Percentiles rank a stretch among this genome's conserved stretches.
These are phyloP conservation scores for Paramecium bursaria DNA, from an alignment of 73 alveolate species.

Conservation along the genomic window DNA sequence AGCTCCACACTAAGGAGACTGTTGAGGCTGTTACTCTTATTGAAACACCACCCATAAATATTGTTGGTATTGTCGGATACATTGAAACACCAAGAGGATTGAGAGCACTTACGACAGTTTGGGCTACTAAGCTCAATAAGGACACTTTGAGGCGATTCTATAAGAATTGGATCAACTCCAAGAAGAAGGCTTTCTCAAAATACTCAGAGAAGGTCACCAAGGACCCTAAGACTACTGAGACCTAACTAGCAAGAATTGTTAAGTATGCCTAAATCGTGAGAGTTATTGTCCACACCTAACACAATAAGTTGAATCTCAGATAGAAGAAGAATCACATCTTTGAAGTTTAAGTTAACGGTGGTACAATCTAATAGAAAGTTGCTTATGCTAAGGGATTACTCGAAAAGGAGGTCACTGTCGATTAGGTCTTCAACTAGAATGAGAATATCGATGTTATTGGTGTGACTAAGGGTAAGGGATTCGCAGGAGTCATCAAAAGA, in stretches of 20 bases:
- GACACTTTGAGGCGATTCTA: slow-evolving; percentile 99
- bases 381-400: slow-evolving; percentile 94
- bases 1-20: slow-evolving; percentile 97
- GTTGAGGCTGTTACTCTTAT: slow-evolving; percentile 99
- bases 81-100: slow-evolving; percentile 99
- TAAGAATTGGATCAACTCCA: slow-evolving; percentile 96
- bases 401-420: slow-evolving; percentile 98
- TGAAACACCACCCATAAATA: slow-evolving; percentile 99
- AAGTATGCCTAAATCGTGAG: slow-evolving; percentile 99
- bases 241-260: slow-evolving; percentile 91
- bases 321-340: slow-evolving; percentile 98
- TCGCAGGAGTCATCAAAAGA: slow-evolving; percentile 99
- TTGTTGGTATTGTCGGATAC: slow-evolving; percentile 99
- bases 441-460: slow-evolving; percentile 98
- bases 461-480: slow-evolving; percentile 99
- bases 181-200: slow-evolving; percentile 99
- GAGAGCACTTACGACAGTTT: slow-evolving; percentile 98
- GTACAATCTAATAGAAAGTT: slow-evolving; percentile 90
- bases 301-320: slow-evolving; percentile 92
- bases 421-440: slow-evolving; percentile 95
- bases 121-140: slow-evolving; percentile 98
- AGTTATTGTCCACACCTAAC: slow-evolving; percentile 99
- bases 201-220: slow-evolving; percentile 90
- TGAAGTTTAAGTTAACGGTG: slow-evolving; percentile 99
- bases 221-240: slow-evolving; percentile 88